These are phyloP conservation scores for Terfezia boudieri DNA, from an alignment of 495 filamentous ascomycete genomes.

Conservation along the genomic window DNA sequence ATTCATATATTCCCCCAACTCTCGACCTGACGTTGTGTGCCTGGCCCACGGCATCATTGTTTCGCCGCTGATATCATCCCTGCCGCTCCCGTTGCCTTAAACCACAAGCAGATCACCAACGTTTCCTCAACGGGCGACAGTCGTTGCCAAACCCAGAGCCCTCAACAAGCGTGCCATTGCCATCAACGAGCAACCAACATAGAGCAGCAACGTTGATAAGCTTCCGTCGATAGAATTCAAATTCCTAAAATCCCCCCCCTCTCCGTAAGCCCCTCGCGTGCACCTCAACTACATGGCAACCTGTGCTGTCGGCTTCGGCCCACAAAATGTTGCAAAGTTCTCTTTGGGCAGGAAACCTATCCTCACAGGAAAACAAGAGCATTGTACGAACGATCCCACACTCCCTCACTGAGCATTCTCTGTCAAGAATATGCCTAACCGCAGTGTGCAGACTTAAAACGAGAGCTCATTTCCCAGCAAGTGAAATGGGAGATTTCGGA, in stretches of 20 bases:
- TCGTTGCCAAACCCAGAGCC: too few relatives aligned
- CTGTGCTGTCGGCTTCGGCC: neutral
- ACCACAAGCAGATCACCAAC: too few relatives aligned
- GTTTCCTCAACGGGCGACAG: too few relatives aligned
- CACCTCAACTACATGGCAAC: neutral
- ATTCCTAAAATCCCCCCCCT: neutral
- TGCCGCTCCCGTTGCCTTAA: too few relatives aligned
- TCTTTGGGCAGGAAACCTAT: slow-evolving; percentile 8
- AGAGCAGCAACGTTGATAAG: neutral
- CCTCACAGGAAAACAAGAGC: slow-evolving; percentile 91
- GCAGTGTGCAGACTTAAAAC: slow-evolving; percentile 59
- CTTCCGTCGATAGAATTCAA: neutral
- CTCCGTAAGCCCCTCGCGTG: neutral
- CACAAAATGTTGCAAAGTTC: too few relatives aligned
- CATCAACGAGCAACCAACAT: neutral
- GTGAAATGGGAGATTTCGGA: slow-evolving; percentile 74
- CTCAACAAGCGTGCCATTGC: too few relatives aligned
- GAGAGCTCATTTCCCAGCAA: slow-evolving; percentile 79
- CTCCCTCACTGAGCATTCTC: neutral
- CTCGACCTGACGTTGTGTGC: too few relatives aligned
- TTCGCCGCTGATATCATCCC: too few relatives aligned
- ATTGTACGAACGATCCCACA: slow-evolving; percentile 38
- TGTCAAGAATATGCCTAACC: slow-evolving; percentile 1
- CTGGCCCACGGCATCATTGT: too few relatives aligned
- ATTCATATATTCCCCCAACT: too few relatives aligned